These are phyloP conservation scores for Sisymbrium altissimum DNA, from an alignment of 345 rosid genomes.

Conservation along the genomic window DNA sequence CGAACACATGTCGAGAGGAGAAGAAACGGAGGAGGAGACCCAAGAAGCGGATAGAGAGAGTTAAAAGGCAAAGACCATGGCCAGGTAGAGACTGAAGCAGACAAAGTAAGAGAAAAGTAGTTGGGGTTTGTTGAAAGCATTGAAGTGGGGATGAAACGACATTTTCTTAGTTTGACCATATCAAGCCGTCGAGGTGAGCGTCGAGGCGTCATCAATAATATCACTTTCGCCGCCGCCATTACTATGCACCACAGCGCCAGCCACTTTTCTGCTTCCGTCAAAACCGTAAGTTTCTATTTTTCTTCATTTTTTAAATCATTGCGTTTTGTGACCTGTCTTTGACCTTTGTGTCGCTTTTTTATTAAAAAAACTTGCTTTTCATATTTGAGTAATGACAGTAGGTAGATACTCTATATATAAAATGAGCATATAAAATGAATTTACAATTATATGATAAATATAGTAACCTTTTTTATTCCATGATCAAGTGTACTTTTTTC, in stretches of 20 bases:
- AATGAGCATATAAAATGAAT: background rate
- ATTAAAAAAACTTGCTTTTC: background rate
- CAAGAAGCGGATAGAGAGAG: conserved; percentile 10
- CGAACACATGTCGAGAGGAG: conserved; percentile 19
- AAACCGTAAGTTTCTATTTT: background rate
- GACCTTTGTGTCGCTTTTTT: background rate
- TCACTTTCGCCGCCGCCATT: conserved; percentile 24
- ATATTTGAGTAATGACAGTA: conserved; percentile 8
- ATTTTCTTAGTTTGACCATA: conserved; percentile 22
- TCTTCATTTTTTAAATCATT: background rate
- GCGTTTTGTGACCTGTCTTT: conserved; percentile 16
- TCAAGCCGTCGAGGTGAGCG: conserved; percentile 4
- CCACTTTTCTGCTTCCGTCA: conserved; percentile 6
- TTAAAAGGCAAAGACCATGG: conserved; percentile 1
- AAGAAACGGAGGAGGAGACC: conserved; percentile 15
- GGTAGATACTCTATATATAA: background rate
- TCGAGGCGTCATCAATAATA: background rate
- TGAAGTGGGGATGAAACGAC: conserved; percentile 7
- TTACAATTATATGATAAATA: background rate
- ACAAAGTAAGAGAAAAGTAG: conserved; percentile 9
- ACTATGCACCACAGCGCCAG: background rate
- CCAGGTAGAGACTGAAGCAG: conserved; percentile 9
- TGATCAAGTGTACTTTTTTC: background rate
- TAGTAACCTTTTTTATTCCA: background rate
- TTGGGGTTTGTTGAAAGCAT: conserved; percentile 27